Evolutionary conservation across 768 basidiomycete genomes (phyloP).

Genomic region (Russula ochroleuca): DNA sequence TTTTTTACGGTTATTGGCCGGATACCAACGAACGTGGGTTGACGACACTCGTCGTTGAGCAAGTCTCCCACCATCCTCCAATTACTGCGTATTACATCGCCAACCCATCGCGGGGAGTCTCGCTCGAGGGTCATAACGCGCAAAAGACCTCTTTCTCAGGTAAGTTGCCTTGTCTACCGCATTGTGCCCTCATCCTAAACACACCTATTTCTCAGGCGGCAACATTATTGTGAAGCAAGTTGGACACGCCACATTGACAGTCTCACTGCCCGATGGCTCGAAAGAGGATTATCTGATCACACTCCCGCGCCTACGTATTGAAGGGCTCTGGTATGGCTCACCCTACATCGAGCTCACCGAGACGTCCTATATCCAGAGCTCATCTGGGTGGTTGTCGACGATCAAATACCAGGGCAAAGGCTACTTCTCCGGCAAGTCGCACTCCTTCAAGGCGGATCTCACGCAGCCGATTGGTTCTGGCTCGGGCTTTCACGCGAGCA

Average conservation of each 20-base stretch:
- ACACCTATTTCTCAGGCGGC: slow-evolving; percentile 42
- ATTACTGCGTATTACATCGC: slow-evolving; percentile 85
- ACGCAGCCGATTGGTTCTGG: slow-evolving; percentile 38
- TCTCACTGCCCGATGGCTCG: slow-evolving; percentile 52
- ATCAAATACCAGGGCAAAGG: slow-evolving; percentile 92
- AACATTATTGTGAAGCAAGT: slow-evolving; percentile 89
- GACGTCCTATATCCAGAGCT: slow-evolving; percentile 68
- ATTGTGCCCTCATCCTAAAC: neutral
- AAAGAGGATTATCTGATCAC: slow-evolving; percentile 83
- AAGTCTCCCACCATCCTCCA: slow-evolving; percentile 94
- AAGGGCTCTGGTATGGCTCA: slow-evolving; percentile 86
- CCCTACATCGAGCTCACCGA: slow-evolving; percentile 92
- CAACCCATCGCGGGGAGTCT: slow-evolving; percentile 71
- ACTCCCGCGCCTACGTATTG: slow-evolving; percentile 85
- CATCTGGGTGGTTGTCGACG: slow-evolving; percentile 55
- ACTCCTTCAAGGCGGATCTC: slow-evolving; percentile 85
- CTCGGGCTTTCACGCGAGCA: slow-evolving; percentile 33
- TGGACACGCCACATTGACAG: slow-evolving; percentile 82
- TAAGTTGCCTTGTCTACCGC: slow-evolving; percentile 31
- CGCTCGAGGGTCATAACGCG: slow-evolving; percentile 82
- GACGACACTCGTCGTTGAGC: slow-evolving; percentile 83
- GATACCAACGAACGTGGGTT: slow-evolving; percentile 64
- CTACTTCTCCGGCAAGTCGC: slow-evolving; percentile 90
- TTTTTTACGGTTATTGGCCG: slow-evolving; percentile 91
- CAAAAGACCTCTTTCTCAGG: slow-evolving; percentile 94